Percentiles rank a stretch among this genome's conserved stretches.
These are phyloP conservation scores for Detonula confervacea DNA, from an alignment of 352 stramenopile genomes.

Conservation along the genomic window DNA sequence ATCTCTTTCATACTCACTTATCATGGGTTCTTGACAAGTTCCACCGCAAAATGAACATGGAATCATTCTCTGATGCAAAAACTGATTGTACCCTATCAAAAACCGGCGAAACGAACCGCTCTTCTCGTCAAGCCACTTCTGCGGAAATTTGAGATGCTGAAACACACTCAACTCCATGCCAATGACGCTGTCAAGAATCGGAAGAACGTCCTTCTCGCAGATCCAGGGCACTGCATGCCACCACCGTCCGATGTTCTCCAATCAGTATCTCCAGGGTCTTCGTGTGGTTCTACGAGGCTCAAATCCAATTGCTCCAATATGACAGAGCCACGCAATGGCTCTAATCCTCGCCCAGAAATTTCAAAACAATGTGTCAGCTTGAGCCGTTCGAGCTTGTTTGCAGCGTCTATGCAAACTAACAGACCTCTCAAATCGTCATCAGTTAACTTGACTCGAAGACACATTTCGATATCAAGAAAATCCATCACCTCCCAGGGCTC, in stretches of 20 bases:
- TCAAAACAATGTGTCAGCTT: conserved; percentile 26
- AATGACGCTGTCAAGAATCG: conserved; percentile 30
- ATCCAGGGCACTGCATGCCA: conserved; percentile 5
- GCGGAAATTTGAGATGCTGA: no score
- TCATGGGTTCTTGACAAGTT: no score
- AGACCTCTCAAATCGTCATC: conserved; percentile 27
- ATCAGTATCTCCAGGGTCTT: neutral
- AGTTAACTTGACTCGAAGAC: conserved; percentile 24
- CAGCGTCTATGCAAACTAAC: conserved; percentile 16
- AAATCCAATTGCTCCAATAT: conserved; percentile 34
- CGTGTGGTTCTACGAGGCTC: conserved; percentile 14
- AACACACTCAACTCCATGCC: no score
- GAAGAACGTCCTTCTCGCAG: conserved; percentile 16
- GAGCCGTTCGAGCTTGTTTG: conserved; percentile 14
- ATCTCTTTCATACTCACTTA: no score
- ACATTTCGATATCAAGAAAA: conserved; percentile 17
- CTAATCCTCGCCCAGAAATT: conserved; percentile 20
- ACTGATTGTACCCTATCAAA: no score
- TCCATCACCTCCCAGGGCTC: conserved; percentile 9
- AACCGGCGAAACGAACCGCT: no score
- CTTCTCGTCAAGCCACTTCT: no score
- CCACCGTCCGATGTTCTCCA: no score
- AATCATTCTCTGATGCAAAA: no score
- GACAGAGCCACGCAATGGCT: conserved; percentile 16
- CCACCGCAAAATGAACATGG: no score